Base-by-base conservation (phyloP, 345 rosid genomes). In the Capsella bursapastoris region DNA sequence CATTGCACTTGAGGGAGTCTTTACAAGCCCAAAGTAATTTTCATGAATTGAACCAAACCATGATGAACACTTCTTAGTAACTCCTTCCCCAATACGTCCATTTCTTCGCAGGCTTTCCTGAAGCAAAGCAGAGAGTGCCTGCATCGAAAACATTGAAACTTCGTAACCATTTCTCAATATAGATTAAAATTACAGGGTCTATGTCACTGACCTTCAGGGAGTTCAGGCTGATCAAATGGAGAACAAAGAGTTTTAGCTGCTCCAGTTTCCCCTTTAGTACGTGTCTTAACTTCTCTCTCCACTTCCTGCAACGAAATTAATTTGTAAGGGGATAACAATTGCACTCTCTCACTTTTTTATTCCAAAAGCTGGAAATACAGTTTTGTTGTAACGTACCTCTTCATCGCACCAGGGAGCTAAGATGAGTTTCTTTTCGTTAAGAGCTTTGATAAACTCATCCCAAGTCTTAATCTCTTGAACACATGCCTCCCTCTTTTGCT, bases 1-100 rank as follows among this genome's bases (percentile, higher is more conserved):
- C 45, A 50, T 31, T 41, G 49, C 7, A 61, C n/a, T 59, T 58
- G 59, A 56, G 34, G 15, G 51, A 57, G 68, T 59, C 22, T 67
- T 41, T 22, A 22, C 25, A 22, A 22, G 60, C 62, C 66, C 57
- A 43, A 4, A 28, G 45, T 60, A 60, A 13, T 50, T 51, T 15
- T 22, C 25, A 22, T 22, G 25, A 22, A 22, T 22, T 22, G 25
- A 22, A 22, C 25, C 25, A 22, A 22, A 22, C 25, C 25, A 22
- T 22, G 53, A 32, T 60, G 61, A 52, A 61, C 27, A 32, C 25
- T 22, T 60, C 38, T 60, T 8, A 57, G 57, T 64, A 60, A 85
- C 97, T 95, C 86, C 97, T 90, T 66, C 97, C 99, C 97, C 97
- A 95, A 70, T 87, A 95, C 34, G 92, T 90, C 99, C 99, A 95